Base-by-base conservation (phyloP, 495 filamentous ascomycete species). In the Apodospora peruviana region DNA sequence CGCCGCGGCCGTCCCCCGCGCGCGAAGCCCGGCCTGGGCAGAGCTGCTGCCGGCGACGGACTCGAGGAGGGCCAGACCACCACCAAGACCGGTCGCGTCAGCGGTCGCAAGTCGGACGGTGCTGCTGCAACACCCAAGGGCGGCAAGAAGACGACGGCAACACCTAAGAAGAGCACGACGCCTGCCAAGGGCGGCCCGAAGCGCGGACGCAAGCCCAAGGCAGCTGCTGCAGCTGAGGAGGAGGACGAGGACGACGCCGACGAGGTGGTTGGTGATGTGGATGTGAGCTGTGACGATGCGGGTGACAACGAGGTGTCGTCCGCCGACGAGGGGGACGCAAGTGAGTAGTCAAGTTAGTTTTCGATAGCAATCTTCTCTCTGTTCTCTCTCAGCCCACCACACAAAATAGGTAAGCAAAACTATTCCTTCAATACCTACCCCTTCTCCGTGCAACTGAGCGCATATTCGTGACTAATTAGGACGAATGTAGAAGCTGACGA, bases 1-100 rank as follows among this genome's bases (percentile, higher is more conserved):
- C 65, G 66, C 1, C 68, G 69, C 4, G 69, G 69, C 21, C 60
- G 69, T 8, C 69, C 69, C 20, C 47, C 58, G 53, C 69, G 65
- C 53, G 50, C 55, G 5, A 50, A 34, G 7, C 41, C 49, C 18
- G 39, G 52, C 12, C 51, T 45, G 3, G 52, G 37, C 25, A 50
- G 38, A 2, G 40, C 37, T 11, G 48, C 36, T 16, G 51, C 17
- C 4, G 51, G 41, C 21, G 42, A 47, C 37, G 19, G 42, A 14
- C 50, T 48, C 25, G 39, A 22, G 14, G 45, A 20, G 5, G 38
- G 38, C 17, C 8, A 8, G 17, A 43, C 44, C 22, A 22, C 37
- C 32, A 45, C 45, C 8, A 36, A 38, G 19, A 44, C 18, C n/a
- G 42, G 41, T 5, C 32, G 41, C 39, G 39, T 20, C 21, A 7